Base-by-base conservation (phyloP, 2,329 filamentous ascomycete species). In the Aspergillus proliferans region DNA sequence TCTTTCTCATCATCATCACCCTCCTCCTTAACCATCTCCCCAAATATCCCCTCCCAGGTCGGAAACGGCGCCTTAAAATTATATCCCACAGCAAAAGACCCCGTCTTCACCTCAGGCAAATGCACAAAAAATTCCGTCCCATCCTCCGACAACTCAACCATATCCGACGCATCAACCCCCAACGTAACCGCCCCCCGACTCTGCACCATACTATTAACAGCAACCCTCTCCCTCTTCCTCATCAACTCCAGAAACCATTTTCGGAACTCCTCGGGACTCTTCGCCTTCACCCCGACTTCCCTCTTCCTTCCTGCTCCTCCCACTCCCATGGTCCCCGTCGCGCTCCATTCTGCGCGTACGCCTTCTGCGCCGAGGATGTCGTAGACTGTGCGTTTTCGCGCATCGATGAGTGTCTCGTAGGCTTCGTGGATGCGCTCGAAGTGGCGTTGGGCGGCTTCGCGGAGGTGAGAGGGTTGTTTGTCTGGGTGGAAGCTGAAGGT, bases 401-500 rank as follows among this genome's bases (percentile, higher is more conserved):
- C 62, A 49, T 74, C 70, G 19, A 68, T 60, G 6, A 74, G 62
- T 4, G 68, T 68, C 48, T 71, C 67, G 48, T 74, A 73, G 15
- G 71, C 71, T n/a, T 64, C 62, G 18, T 63, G 63, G 47, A 74
- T 69, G 30, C 57, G 61, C 39, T 55, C 60, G 49, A 71, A 74
- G n/a, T 73, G 65, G 8, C 50, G 55, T 50, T 64, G 54, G 6
- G 71, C 71, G 0, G 64, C 62, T 15, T 69, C 63, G 36, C 61
- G 67, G 30, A 68, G 56, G 38, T 71, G 61, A 34, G 61, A 45
- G 4, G 71, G 71, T 47, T 74, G 71, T 52, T 73, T 73, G 54
- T 74, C 71, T 15, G 71, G 71, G 45, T 74, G 71, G 48, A 74
- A 73, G 52, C 67, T 71, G 21, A 73, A 63, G 7, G 68, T 69